Base-by-base conservation (phyloP, 148 eudicot species). In the Rhododendron ferrugineum region DNA sequence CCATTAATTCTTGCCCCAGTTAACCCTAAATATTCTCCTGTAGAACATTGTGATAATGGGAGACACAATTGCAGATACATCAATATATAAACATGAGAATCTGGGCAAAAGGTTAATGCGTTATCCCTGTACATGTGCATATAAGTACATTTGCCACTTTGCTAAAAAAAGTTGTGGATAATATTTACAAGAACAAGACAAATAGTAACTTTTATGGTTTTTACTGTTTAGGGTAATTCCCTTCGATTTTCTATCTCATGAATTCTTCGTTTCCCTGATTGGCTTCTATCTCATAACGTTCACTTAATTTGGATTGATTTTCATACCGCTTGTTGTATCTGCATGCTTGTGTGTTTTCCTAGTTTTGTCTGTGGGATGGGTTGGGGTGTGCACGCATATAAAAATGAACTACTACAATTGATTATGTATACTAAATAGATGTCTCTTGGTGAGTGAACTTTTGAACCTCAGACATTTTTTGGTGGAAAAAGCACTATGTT, bases 1-100 rank as follows among this genome's bases (percentile, higher is more conserved):
- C n/a, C n/a, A n/a, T n/a, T n/a, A n/a, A n/a, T n/a, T n/a, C n/a
- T 34, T 60, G 85, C 47, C 37, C 85, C 85, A 22, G 85, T 84
- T 30, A 84, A 64, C 20, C 80, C 85, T 34, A 84, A 72, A 64
- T 84, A 84, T 52, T 72, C 68, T 84, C 85, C 85, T 84, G 75
- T 16, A 60, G 16, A 50, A 16, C 30, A 23, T 28, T 22, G 83
- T 20, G 23, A 74, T 36, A 36, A 73, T 36, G 40, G n/a, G 46
- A 73, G 44, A 74, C 23, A 74, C 23, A 74, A 36, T 74, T 74
- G 36, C 18, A 74, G n/a, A 74, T 36, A 74, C 3, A 16, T 58
- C 8, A 20, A 58, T 1, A 14, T 14, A 5, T 22, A 22, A 58
- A 58, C 40, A 70, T 32, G 37, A 70, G 18, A 70, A 70, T 32